Percentiles rank a stretch among this genome's conserved stretches.
These are phyloP conservation scores for Fraxinus americana DNA, from an alignment of 257 asterid genomes.

Conservation along the genomic window DNA sequence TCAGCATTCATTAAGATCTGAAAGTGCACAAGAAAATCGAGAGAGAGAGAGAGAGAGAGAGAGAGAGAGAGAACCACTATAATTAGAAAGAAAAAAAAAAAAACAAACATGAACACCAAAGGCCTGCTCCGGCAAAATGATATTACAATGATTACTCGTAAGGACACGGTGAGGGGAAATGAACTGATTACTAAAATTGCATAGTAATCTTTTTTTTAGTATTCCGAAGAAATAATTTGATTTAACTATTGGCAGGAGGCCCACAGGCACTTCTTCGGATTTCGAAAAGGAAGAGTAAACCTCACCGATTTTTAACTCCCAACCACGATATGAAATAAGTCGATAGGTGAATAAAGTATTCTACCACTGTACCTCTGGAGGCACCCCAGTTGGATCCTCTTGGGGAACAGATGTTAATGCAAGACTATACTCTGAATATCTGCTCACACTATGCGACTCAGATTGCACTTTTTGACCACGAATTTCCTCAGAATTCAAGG, in stretches of 20 bases:
- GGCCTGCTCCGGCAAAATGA: conserved; percentile 6
- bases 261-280: too few species aligned
- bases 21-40: background rate
- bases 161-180: background rate
- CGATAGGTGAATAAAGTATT: background rate
- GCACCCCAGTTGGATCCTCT: conserved; percentile 69
- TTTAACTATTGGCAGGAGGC: too few species aligned
- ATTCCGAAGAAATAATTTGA: too few species aligned
- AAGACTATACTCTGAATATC: conserved; percentile 50
- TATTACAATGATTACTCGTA: background rate
- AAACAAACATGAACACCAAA: background rate
- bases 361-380: conserved; percentile 77
- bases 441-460: conserved; percentile 38
- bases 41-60: background rate
- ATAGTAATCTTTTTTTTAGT: too few species aligned
- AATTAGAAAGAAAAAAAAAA: background rate
- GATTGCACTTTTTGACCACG: conserved; percentile 40
- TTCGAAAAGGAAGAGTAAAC: too few species aligned
- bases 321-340: background rate
- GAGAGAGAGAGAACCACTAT: background rate
- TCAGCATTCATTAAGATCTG: background rate
- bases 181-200: background rate
- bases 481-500: conserved; percentile 40
- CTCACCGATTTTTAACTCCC: too few species aligned
- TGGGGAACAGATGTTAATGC: conserved; percentile 57